Conservation (phyloP, 108 stramenopile genomes). For the Skeletonema costatum region DNA sequence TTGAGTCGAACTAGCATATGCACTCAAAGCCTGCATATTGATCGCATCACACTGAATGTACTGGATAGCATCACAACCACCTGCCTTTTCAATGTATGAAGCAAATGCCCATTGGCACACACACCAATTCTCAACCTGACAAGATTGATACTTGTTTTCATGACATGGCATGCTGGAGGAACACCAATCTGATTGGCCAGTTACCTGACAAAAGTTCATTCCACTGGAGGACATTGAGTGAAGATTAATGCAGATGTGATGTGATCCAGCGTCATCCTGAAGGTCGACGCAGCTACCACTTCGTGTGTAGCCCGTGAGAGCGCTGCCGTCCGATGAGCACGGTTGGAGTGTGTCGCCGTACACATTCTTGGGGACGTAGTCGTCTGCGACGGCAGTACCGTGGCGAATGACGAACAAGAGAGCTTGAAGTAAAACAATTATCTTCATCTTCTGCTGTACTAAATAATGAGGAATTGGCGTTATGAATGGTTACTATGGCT, state of each 20-base stretch:
- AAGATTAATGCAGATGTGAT: conserved; percentile 53
- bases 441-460: neutral
- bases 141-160: neutral
- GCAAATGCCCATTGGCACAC: conserved; percentile 49
- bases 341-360: conserved; percentile 44
- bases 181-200: conserved; percentile 47
- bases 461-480: too few species aligned
- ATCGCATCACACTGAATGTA: conserved; percentile 19
- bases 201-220: conserved; percentile 40
- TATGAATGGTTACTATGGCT: too few species aligned
- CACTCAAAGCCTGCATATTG: conserved; percentile 9
- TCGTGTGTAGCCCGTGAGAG: conserved; percentile 61
- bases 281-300: conserved; percentile 55
- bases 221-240: neutral
- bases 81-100: conserved; percentile 8
- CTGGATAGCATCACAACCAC: conserved; percentile 21
- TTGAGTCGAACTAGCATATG: neutral
- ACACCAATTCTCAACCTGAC: conserved; percentile 44
- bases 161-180: conserved; percentile 19
- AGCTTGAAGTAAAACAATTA: conserved; percentile 15
- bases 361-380: conserved; percentile 41
- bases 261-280: conserved; percentile 34
- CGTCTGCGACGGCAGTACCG: neutral
- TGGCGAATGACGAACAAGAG: conserved; percentile 11
- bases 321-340: conserved; percentile 52